These are phyloP conservation scores for Dictyostelium citrinum DNA, from an alignment of 78 protist species.

Conservation along the genomic window DNA sequence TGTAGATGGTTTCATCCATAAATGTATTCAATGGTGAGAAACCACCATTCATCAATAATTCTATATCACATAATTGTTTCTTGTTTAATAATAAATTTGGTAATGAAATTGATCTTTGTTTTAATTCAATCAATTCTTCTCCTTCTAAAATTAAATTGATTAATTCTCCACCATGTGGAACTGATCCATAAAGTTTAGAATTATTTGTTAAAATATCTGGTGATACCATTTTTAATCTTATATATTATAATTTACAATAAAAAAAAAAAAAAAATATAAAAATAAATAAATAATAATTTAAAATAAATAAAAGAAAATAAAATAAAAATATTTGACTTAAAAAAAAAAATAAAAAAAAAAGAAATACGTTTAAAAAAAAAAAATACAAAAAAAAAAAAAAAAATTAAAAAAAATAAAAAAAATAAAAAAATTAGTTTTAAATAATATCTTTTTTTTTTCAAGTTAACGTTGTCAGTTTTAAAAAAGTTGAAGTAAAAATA, in stretches of 20 bases:
- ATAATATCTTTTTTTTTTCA: neutral
- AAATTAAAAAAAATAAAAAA: neutral
- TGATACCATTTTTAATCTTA: neutral
- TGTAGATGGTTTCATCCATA: slow-evolving; percentile 81
- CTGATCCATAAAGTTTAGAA: neutral
- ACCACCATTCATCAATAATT: slow-evolving; percentile 89
- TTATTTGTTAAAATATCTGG: neutral
- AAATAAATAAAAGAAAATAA: neutral
- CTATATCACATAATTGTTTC: slow-evolving; percentile 92
- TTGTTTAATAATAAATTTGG: slow-evolving; percentile 71
- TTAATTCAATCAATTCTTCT: slow-evolving; percentile 18
- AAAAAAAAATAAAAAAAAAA: neutral
- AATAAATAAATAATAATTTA: neutral
- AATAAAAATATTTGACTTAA: neutral
- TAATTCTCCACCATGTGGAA: slow-evolving; percentile 92
- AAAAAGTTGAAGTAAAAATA: neutral
- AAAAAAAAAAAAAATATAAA: neutral
- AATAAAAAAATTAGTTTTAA: neutral
- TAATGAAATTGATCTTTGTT: slow-evolving; percentile 7
- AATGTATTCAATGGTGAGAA: slow-evolving; percentile 78
- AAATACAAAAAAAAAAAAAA: neutral
- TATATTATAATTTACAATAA: neutral
- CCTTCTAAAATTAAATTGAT: slow-evolving; percentile 59
- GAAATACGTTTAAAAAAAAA: neutral
- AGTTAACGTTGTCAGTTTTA: neutral